Evolutionary conservation across 257 asterid species (phyloP), one percentile per base, ranked within the genome.

Genomic region (Salvia splendens): DNA sequence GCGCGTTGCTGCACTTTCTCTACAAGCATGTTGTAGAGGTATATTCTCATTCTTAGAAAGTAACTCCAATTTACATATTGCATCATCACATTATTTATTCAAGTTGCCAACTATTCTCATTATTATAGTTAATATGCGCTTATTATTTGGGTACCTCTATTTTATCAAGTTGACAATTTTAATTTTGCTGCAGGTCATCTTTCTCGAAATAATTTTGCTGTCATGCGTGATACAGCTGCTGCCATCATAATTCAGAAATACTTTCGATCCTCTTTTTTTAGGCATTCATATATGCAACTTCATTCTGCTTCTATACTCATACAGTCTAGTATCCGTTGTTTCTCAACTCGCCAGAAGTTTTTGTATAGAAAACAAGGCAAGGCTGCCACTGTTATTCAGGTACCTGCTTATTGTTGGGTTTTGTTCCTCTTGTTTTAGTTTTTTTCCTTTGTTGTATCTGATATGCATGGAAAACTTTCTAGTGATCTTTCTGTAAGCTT

Each of bases 21-120:
- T 93, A 14, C 99, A 93, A 80, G 80, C 99, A 66, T 85, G 83
- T 77, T 88, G 96, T 82, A 86, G 96, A 93, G 99, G 99, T 93
- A 67, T 45, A 66, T 78, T 68, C n/a, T 48, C 52, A 48, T 54
- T 10, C 72, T 74, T 57, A 30, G 48, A 59, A 8, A 56, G 20
- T 55, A 28, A 12, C 47, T 61, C 41, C 14, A 62, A 47, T 61
- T 17, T 61, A 62, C 11, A 9, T 47, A 61, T 62, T 53, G 53
- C 47, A 33, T 64, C 16, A 30, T 46, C 35, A 30, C 55, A 52
- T 61, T 62, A 64, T 61, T 60, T 42, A 8, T 59, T 8, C 33
- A 14, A 62, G 36, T 40, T 59, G 9, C 12, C 36, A 41, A 33
- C 69, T 51, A n/a, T 63, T 70, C 17, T 62, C 17, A 20, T n/a